Conservation (phyloP, 2,329 filamentous ascomycete genomes). For the Fusarium falciforme region DNA sequence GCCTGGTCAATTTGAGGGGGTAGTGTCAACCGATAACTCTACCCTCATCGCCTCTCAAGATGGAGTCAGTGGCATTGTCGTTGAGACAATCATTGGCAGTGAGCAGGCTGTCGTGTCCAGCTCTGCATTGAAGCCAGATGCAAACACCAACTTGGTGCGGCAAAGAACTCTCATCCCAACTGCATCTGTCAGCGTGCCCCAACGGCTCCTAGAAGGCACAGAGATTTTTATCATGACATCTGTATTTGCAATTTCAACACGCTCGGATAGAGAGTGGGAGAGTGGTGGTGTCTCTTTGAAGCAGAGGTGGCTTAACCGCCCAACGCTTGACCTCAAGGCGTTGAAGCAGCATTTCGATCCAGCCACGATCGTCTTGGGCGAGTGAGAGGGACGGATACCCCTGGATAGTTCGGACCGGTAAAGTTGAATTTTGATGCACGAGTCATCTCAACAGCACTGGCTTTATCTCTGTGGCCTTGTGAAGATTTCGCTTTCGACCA, state of each 20-base stretch:
- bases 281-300: not conserved
- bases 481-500: not conserved
- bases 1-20: not conserved
- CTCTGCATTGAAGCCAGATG: slow-evolving; percentile 29
- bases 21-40: not conserved
- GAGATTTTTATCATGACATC: slow-evolving; percentile 14
- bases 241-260: slow-evolving; percentile 19
- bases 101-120: not conserved
- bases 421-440: not conserved
- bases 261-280: not conserved
- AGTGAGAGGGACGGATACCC: not conserved
- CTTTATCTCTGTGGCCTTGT: not conserved
- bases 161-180: slow-evolving; percentile 33
- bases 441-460: not conserved
- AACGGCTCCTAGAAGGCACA: not conserved
- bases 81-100: not conserved
- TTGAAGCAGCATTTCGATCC: not conserved
- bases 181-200: not conserved
- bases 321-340: not conserved
- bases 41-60: slow-evolving; percentile 12
- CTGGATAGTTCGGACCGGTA: too few species aligned
- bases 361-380: not conserved
- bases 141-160: slow-evolving; percentile 30
- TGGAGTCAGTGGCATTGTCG: slow-evolving; percentile 23
- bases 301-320: slow-evolving; percentile 13